Evolutionary conservation across 2,329 filamentous ascomycete species (phyloP), one percentile per base, ranked within the genome.

Genomic region (Rachicladosporium sp.): DNA sequence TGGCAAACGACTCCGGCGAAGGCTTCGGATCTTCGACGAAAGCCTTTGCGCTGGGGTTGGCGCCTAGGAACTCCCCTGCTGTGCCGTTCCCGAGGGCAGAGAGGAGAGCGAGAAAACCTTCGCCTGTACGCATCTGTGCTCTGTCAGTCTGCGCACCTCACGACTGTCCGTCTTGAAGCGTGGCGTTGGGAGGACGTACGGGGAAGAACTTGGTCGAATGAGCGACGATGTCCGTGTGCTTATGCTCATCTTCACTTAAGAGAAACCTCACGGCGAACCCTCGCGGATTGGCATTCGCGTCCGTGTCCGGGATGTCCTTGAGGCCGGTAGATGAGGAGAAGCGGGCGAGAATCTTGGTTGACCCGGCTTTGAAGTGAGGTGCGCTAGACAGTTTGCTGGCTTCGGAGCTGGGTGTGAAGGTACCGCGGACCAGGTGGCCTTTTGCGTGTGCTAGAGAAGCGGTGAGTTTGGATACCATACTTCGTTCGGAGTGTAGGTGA

Each of bases 211-310:
- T 60, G 1, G 67, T 69, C 1, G 65, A 69, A 54, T 76, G 72
- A 0, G 63, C 55, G 37, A 77, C 58, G 46, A 77, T 69, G 49
- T 78, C 73, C 1, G 72, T 76, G 54, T 77, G 73, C 12, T 61
- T 53, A 10, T 64, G 59, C 1, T 61, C 60, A 12, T 55, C 41
- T 3, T 55, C 51, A 30, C 52, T 43, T 2, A 72, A 60, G 12
- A 63, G 47, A 53, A 74, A 73, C 2, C 70, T 66, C 27, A 71
- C 50, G 3, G 61, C 69, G 4, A 73, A 52, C 15, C 69, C 70
- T 5, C 64, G 65, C 10, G 51, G 50, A 39, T 45, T 49, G 31
- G 42, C 47, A 30, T 50, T 46, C 19, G 41, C 21, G 29, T 47
- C 47, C 10, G 42, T 53, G 43, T 55, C 53, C n/a, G 51, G 47